Evolutionary conservation across 345 rosid genomes (phyloP), one percentile per base, ranked within the genome.

Genomic region (Carallia pectinifolia): DNA sequence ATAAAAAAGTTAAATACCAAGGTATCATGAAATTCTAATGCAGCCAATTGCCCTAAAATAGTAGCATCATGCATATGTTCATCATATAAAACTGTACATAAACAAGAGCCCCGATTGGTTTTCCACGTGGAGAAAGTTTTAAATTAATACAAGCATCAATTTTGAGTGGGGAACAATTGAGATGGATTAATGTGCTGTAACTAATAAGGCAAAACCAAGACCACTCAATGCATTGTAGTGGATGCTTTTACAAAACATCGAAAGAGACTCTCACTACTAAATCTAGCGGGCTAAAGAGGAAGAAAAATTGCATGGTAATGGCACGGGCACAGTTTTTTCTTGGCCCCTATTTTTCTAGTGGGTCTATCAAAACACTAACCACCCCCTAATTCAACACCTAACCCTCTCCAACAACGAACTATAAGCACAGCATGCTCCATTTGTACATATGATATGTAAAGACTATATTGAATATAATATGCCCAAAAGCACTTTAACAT

Each of bases 111-210:
- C 13, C 48, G 9, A 9, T 10, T 40, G 48, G 48, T 12, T 40
- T 8, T 40, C 2, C 15, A 40, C 48, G 2, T 40, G 2, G 48
- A 13, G 10, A 40, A 8, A 40, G 15, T 40, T 40, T 40, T 9
- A 10, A 9, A 40, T 40, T 40, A 40, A 40, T 3, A 3, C 17
- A 44, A 44, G 17, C 39, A 71, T 68, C 65, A 54, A 12, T 3
- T 65, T 61, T 54, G 74, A 77, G 80, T 82, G 81, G 83, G 75
- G 50, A 77, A 69, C 76, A 74, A 56, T 39, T 34, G 72, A 74
- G 67, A 68, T 74, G 39, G 74, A 74, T 66, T 58, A 66, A 66
- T 44, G 56, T 63, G 66, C 67, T 65, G 27, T 4, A 64, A 66
- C 68, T 71, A 74, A 56, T 60, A 47, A 74, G 74, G 78, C 52